A percentile compares a stretch with the other conserved stretches of the same genome.
phyloP scores from a whole-genome alignment of 73 alveolate genomes.

The Paramecium biaurelia region DNA sequence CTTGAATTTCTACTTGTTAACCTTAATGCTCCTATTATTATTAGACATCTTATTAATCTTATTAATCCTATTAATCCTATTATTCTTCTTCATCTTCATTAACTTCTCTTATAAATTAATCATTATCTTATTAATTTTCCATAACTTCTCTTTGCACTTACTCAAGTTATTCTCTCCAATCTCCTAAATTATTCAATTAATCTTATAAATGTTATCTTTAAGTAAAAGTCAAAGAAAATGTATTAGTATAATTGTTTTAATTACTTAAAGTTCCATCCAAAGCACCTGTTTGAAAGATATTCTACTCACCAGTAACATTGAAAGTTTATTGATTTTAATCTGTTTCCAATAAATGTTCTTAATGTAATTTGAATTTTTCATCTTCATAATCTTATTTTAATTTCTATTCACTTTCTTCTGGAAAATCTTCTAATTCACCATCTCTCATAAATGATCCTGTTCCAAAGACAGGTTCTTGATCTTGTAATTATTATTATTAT shows the following conservation, averaged over 20 bases:
- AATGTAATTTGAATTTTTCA: neutral
- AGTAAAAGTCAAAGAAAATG: neutral
- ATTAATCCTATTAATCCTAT: neutral
- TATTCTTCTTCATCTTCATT: constrained; percentile 28
- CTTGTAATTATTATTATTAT: neutral
- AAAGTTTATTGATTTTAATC: neutral
- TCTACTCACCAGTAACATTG: neutral
- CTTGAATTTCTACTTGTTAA: neutral
- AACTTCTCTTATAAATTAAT: constrained; percentile 24
- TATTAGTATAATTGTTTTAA: neutral
- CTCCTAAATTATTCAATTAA: neutral
- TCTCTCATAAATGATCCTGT: constrained; percentile 42
- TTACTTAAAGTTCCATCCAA: neutral
- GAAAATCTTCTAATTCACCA: neutral
- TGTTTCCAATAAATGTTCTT: neutral
- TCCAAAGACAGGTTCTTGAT: constrained; percentile 13
- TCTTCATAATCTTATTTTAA: constrained; percentile 1
- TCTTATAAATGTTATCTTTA: neutral
- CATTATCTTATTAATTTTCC: constrained; percentile 23
- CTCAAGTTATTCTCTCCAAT: neutral
- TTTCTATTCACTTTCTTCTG: constrained; percentile 24
- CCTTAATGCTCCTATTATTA: constrained; percentile 9
- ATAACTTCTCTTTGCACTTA: neutral
- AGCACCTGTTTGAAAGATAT: constrained; percentile 13
- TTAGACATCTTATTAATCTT: neutral